Percentiles rank a stretch among this genome's conserved stretches.
Conservation (phyloP, 2,329 filamentous ascomycete genomes). For the Fusarium continuum region DNA sequence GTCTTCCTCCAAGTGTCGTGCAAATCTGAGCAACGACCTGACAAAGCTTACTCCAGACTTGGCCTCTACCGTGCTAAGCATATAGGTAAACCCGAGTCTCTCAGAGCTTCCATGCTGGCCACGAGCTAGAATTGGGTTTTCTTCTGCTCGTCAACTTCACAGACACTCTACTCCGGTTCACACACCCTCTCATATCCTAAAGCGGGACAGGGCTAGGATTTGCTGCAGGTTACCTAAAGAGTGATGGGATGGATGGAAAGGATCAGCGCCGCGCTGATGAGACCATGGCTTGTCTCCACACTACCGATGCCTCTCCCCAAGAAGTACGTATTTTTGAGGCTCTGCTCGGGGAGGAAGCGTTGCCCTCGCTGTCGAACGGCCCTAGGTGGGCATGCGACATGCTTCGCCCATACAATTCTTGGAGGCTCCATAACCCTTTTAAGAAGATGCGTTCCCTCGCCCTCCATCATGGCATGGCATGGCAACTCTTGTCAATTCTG, state of each 20-base stretch:
- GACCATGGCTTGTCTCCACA: slow-evolving; percentile 14
- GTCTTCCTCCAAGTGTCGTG: not conserved
- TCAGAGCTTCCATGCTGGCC: not conserved
- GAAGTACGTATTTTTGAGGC: slow-evolving; percentile 24
- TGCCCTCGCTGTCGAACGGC: slow-evolving; percentile 1
- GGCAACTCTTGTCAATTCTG: not conserved
- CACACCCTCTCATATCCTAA: slow-evolving; percentile 17
- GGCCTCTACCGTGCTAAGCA: not conserved
- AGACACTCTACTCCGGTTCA: not conserved
- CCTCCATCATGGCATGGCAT: slow-evolving; percentile 22
- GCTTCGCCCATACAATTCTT: slow-evolving; percentile 6
- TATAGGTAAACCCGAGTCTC: not conserved
- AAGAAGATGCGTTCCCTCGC: slow-evolving; percentile 24
- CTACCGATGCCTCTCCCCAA: slow-evolving; percentile 4
- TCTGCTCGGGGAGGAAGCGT: slow-evolving; percentile 20
- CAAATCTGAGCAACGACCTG: not conserved
- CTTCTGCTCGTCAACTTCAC: not conserved
- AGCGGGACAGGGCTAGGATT: slow-evolving; percentile 7
- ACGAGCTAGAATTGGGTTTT: not conserved
- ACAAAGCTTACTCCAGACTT: not conserved
- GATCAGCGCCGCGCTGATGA: slow-evolving; percentile 13
- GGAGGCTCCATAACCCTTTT: slow-evolving; percentile 15
- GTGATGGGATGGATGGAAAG: slow-evolving; percentile 12
- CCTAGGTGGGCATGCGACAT: not conserved
- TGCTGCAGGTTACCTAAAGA: slow-evolving; percentile 19